Evolutionary conservation across 1,139 yeast species (phyloP).

Genomic region (Pichia sp.): DNA sequence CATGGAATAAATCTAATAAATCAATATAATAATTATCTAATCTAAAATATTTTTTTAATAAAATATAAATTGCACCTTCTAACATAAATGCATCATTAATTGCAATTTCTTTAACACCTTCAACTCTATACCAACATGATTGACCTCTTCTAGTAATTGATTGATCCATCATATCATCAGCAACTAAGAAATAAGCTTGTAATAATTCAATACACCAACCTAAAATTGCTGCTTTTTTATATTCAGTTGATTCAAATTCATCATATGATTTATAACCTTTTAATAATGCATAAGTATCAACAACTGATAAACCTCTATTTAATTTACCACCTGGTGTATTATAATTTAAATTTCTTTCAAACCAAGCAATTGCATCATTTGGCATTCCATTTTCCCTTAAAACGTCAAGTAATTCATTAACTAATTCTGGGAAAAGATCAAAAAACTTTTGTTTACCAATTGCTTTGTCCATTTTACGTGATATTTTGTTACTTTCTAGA

Average conservation of each 20-base stretch:
- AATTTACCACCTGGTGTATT: slow-evolving; percentile 96
- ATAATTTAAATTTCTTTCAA: slow-evolving; percentile 63
- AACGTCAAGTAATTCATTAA: slow-evolving; percentile 63
- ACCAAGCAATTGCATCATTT: slow-evolving; percentile 83
- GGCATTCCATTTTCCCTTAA: slow-evolving; percentile 75
- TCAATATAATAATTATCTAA: slow-evolving; percentile 80
- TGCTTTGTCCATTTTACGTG: slow-evolving; percentile 31
- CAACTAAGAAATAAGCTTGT: slow-evolving; percentile 95
- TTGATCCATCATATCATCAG: slow-evolving; percentile 98
- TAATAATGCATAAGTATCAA: slow-evolving; percentile 83
- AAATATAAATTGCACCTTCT: slow-evolving; percentile 87
- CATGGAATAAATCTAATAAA: slow-evolving; percentile 85
- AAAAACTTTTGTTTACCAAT: slow-evolving; percentile 59
- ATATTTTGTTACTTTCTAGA: no score
- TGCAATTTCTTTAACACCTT: slow-evolving; percentile 84
- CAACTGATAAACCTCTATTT: slow-evolving; percentile 92
- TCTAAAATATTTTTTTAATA: slow-evolving; percentile 85
- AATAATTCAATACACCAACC: slow-evolving; percentile 96
- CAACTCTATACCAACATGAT: slow-evolving; percentile 91
- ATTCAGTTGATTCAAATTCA: slow-evolving; percentile 60
- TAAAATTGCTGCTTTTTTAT: slow-evolving; percentile 77
- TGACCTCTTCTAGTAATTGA: slow-evolving; percentile 98
- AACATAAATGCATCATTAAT: slow-evolving; percentile 97
- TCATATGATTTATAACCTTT: slow-evolving; percentile 52
- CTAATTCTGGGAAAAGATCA: slow-evolving; percentile 69